These are phyloP conservation scores for Carex kokanica DNA, from an alignment of 176 grass and related monocot species.

Conservation along the genomic window DNA sequence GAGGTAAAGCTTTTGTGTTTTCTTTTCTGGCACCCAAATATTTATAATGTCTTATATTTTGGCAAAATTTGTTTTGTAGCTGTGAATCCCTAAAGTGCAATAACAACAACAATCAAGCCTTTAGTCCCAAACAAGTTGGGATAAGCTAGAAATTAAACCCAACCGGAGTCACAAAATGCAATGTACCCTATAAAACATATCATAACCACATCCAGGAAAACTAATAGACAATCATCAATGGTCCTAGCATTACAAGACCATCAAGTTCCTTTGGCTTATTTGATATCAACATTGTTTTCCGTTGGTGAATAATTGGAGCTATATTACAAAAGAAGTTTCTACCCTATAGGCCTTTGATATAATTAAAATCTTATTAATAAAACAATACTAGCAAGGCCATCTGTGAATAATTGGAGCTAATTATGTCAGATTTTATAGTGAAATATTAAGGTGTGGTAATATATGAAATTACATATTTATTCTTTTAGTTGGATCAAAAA, in stretches of 20 bases:
- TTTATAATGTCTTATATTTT: not conserved
- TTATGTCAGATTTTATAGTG: not conserved
- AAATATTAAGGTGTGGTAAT: not conserved
- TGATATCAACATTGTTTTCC: not conserved
- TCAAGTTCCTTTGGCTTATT: not conserved
- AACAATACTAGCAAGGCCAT: not conserved
- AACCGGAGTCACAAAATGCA: not conserved
- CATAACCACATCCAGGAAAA: not conserved
- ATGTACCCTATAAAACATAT: not conserved
- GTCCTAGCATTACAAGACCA: not conserved
- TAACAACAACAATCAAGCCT: too few species aligned
- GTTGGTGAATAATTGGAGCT: not conserved
- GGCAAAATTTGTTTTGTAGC: not conserved
- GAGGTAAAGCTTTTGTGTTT: conserved; percentile 42
- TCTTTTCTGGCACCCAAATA: not conserved
- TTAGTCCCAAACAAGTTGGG: too few species aligned
- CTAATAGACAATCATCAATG: not conserved
- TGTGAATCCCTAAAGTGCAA: not conserved
- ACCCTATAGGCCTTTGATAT: not conserved
- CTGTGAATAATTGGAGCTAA: too few species aligned
- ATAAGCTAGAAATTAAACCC: too few species aligned
- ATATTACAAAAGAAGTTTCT: not conserved
- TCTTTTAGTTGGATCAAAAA: too few species aligned
- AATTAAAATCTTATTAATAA: not conserved
- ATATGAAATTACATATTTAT: not conserved